These are phyloP conservation scores for Saturnispora gosingensis DNA, from an alignment of 805 yeast species.

Conservation along the genomic window DNA sequence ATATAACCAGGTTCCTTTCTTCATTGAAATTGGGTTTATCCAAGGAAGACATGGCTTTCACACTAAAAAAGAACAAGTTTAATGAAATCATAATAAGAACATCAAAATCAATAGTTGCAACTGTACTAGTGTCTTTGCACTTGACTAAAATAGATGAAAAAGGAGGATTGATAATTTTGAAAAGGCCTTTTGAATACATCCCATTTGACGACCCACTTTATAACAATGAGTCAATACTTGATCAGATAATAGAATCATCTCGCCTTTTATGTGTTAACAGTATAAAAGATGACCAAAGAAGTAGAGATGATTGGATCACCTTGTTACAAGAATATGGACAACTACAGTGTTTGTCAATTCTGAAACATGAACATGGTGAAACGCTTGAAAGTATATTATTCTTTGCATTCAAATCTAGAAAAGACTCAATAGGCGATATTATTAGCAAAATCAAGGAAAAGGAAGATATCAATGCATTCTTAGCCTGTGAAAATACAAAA, in stretches of 20 bases:
- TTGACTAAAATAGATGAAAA: constrained; percentile 26
- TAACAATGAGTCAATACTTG: constrained; percentile 9
- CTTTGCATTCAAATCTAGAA: constrained; percentile 28
- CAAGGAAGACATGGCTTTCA: constrained; percentile 23
- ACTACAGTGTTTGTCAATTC: constrained; percentile 32
- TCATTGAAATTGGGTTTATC: constrained; percentile 35
- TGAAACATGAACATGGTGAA: constrained; percentile 40
- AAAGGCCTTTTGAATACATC: constrained; percentile 40
- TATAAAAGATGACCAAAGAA: constrained; percentile 32
- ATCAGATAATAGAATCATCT: constrained; percentile 32
- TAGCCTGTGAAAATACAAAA: constrained; percentile 30
- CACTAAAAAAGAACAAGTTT: constrained; percentile 17
- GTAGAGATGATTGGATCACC: constrained; percentile 34
- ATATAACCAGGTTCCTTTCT: constrained; percentile 36
- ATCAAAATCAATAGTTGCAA: constrained; percentile 42
- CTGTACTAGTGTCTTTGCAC: constrained; percentile 40
- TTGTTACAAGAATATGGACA: constrained; percentile 33
- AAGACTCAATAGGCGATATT: constrained; percentile 18
- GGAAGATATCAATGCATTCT: constrained; percentile 28
- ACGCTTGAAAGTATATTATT: constrained; percentile 48
- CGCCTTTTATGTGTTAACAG: constrained; percentile 28
- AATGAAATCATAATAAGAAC: constrained; percentile 42
- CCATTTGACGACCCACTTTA: constrained; percentile 9
- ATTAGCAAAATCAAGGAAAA: constrained; percentile 28
- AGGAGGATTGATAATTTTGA: constrained; percentile 25